Base-by-base conservation (phyloP, 148 eudicot species). In the Fagopyrum homotropicum region DNA sequence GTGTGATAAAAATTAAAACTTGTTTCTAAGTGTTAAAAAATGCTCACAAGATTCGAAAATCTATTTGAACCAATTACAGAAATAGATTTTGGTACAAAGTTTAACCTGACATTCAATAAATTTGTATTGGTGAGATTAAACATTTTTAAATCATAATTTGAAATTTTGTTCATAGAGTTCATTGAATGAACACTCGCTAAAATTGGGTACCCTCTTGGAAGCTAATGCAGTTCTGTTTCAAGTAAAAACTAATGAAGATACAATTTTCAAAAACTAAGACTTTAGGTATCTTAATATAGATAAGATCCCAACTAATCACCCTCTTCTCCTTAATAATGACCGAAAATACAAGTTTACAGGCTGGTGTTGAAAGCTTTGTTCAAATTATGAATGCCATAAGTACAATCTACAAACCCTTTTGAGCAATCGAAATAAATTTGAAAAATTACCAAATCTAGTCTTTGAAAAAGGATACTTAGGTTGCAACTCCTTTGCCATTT, bases 271-370 rank as follows among this genome's bases (percentile, higher is more conserved):
- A 10, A 17, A 57, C 6, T 61, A 10, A 9, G 9, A 61, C 68
- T 61, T 26, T 61, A 43, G 40, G 2, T 43, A 61, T 26, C 68
- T 7, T 35, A 66, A 9, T 61, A 66, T 35, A 15, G 46, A 40
- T 40, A 46, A 66, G 68, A 61, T 61, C 46, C 35, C 71, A 66
- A 66, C 71, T 66, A 35, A 66, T 66, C 71, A 15, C 43, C 71
- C 71, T 35, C 71, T 45, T 46, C 71, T 35, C 71, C 71, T 61
- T 66, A 66, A 22, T 66, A 43, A 66, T 66, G 71, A 66, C 71
- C 71, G 71, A 66, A 66, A 40, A 66, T 66, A 66, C 71, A 66
- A 66, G 71, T 30, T 66, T 43, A 66, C 12, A 35, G 71, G 47
- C 43, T 66, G 71, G 71, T 66, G 11, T 15, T 66, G 71, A 66